These are phyloP conservation scores for Camelina hispida DNA, from an alignment of 345 rosid genomes.

Conservation along the genomic window DNA sequence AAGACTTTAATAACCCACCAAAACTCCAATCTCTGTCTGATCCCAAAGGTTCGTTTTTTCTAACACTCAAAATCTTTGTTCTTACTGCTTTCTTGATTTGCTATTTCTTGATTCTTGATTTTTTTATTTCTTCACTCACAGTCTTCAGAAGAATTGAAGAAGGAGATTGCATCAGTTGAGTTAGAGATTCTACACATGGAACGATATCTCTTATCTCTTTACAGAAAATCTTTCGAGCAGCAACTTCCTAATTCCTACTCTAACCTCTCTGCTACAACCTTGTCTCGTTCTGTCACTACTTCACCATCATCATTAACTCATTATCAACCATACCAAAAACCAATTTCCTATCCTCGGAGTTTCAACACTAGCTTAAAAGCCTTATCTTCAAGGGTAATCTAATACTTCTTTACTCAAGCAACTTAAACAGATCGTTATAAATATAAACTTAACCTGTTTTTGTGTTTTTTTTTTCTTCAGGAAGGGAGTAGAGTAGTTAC, in stretches of 20 bases:
- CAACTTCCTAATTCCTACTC: slow-evolving; percentile 45
- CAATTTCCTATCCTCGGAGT: slow-evolving; percentile 48
- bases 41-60: slow-evolving; percentile 31
- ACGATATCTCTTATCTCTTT: slow-evolving; percentile 67
- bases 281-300: slow-evolving; percentile 36
- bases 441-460: background rate
- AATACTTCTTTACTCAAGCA: no score
- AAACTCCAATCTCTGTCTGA: slow-evolving; percentile 33
- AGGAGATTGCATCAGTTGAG: slow-evolving; percentile 73
- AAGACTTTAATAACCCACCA: slow-evolving; percentile 39
- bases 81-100: slow-evolving; percentile 4
- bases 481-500: slow-evolving; percentile 50
- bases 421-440: background rate
- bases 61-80: slow-evolving; percentile 7
- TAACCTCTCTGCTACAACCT: slow-evolving; percentile 39
- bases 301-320: slow-evolving; percentile 39
- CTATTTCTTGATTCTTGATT: background rate
- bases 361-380: slow-evolving; percentile 50
- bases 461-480: slow-evolving; percentile 37
- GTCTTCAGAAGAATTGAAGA: slow-evolving; percentile 68
- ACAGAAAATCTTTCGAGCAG: slow-evolving; percentile 70
- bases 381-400: slow-evolving; percentile 50
- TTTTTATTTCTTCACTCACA: slow-evolving; percentile 30
- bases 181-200: slow-evolving; percentile 71
- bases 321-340: slow-evolving; percentile 48